Conservation (phyloP, 176 grass and related monocot genomes). For the Elaeis guineensis region DNA sequence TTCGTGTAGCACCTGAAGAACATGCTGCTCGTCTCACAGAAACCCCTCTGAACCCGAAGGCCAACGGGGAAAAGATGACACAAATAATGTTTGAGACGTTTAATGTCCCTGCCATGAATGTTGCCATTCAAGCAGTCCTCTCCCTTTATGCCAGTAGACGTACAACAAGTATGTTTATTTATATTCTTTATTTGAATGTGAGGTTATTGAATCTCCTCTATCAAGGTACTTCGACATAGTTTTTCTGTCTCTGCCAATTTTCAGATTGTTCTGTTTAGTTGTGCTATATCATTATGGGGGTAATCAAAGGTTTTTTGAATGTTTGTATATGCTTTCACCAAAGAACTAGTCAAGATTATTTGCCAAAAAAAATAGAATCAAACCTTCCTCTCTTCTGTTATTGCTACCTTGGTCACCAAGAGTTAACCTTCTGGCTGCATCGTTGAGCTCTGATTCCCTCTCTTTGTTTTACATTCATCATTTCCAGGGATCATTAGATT, state of each 20-base stretch:
- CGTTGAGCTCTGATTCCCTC: background rate
- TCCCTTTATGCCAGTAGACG: slow-evolving; percentile 15
- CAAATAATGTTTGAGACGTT: slow-evolving; percentile 15
- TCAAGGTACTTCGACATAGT: no score
- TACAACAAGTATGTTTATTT: slow-evolving; percentile 8
- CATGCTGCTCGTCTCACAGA: slow-evolving; percentile 11
- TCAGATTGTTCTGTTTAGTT: no score
- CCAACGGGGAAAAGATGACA: slow-evolving; percentile 13
- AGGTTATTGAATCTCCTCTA: no score
- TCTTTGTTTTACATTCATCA: background rate
- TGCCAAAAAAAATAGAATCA: no score
- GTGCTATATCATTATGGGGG: no score
- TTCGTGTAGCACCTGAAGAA: slow-evolving; percentile 11
- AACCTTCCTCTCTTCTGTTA: no score
- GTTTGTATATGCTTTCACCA: no score
- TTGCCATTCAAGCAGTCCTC: slow-evolving; percentile 12
- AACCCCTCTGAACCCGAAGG: slow-evolving; percentile 8
- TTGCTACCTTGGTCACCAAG: no score
- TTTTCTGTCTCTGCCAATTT: no score
- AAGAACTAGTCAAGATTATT: no score
- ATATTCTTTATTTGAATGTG: background rate
- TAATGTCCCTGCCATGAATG: slow-evolving; percentile 12
- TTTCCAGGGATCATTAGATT: background rate
- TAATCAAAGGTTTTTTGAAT: no score
- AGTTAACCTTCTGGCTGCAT: background rate